phyloP scores from a whole-genome alignment of 2,329 filamentous ascomycete genomes.

The Apiospora sp. region DNA sequence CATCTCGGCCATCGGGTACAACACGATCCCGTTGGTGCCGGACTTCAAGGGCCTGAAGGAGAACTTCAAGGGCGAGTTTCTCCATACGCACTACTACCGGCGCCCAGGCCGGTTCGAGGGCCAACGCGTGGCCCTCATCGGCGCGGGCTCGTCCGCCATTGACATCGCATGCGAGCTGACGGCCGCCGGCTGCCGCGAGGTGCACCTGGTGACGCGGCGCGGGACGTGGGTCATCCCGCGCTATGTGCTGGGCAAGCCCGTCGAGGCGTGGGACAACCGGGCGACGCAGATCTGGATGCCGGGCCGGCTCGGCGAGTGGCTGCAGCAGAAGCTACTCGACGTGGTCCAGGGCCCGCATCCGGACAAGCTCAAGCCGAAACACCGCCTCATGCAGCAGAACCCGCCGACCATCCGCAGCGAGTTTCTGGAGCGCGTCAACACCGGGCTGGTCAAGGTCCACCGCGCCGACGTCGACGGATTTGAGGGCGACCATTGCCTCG shows the following conservation, averaged over 20 bases:
- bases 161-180: conserved; percentile 49
- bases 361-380: conserved; percentile 42
- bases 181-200: conserved; percentile 41
- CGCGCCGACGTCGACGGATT: conserved; percentile 42
- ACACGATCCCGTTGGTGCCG: conserved; percentile 42
- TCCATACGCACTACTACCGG: conserved; percentile 49
- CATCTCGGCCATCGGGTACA: conserved; percentile 45
- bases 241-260: conserved; percentile 46
- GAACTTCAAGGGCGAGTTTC: conserved; percentile 43
- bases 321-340: conserved; percentile 42
- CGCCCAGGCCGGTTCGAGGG: conserved; percentile 44
- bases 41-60: conserved; percentile 41
- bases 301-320: conserved; percentile 37
- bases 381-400: conserved; percentile 46
- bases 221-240: conserved; percentile 50
- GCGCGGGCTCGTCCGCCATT: conserved; percentile 48
- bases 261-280: conserved; percentile 46
- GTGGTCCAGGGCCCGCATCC: conserved; percentile 39
- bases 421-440: conserved; percentile 37
- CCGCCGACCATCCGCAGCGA: conserved; percentile 43
- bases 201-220: conserved; percentile 47
- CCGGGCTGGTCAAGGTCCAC: conserved; percentile 43
- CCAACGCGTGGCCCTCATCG: conserved; percentile 47
- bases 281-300: conserved; percentile 42
- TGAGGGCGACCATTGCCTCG: conserved; percentile 34